A percentile compares a stretch with the other conserved stretches of the same genome.
Evolutionary conservation across 768 basidiomycete species (phyloP).

Genomic region (Mycena rebaudengoi): DNA sequence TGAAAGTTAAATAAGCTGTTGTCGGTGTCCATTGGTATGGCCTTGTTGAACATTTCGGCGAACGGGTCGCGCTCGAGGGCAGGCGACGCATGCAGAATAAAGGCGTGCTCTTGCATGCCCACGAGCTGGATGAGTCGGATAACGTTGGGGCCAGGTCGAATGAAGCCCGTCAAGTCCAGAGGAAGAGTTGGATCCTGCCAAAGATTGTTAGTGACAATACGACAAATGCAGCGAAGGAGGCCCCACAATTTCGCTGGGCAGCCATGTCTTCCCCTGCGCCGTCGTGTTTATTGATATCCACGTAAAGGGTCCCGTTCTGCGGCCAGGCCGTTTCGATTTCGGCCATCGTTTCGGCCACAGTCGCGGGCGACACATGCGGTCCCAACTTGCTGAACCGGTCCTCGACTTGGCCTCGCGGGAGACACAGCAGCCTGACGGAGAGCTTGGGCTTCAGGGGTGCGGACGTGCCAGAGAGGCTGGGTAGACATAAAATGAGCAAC

Average conservation of each 20-base stretch:
- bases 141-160: conserved; percentile 55
- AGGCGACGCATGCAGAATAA: conserved; percentile 51
- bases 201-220: neutral
- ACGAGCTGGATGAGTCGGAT: conserved; percentile 61
- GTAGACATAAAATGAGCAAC: no score
- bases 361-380: conserved; percentile 20
- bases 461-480: no score
- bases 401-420: conserved; percentile 34
- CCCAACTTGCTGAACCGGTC: conserved; percentile 26
- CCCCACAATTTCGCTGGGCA: conserved; percentile 55
- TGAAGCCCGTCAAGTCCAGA: conserved; percentile 50
- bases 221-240: neutral
- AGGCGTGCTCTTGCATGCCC: conserved; percentile 49
- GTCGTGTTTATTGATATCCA: conserved; percentile 52
- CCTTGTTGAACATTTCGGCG: neutral
- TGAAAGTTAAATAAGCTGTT: conserved; percentile 9
- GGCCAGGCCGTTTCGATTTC: conserved; percentile 52
- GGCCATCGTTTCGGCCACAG: conserved; percentile 33
- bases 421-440: conserved; percentile 45
- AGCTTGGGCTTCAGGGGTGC: conserved; percentile 30
- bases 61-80: neutral
- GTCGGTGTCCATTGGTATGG: neutral
- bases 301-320: conserved; percentile 49
- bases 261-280: conserved; percentile 46
- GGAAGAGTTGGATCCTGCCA: conserved; percentile 37